These are phyloP conservation scores for Ophiostoma sp. DNA, from an alignment of 2,329 filamentous ascomycete species.

Conservation along the genomic window DNA sequence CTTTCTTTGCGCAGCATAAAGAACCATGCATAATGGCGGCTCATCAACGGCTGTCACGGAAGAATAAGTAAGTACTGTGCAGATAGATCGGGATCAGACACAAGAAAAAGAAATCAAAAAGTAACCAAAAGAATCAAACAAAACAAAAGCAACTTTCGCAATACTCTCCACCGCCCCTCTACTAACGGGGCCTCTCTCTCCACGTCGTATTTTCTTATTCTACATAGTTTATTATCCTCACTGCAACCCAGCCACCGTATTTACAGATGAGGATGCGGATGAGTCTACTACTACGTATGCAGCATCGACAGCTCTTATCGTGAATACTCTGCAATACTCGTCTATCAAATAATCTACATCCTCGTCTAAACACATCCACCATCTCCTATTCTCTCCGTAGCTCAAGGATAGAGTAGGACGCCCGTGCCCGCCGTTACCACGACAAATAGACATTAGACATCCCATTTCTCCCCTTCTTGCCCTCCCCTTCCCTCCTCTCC, in stretches of 20 bases:
- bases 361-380: neutral
- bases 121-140: neutral
- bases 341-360: neutral
- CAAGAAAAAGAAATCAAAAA: neutral
- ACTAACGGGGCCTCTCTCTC: neutral
- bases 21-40: neutral
- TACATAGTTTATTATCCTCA: neutral
- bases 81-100: neutral
- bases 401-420: neutral
- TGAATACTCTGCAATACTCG: neutral
- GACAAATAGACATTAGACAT: neutral
- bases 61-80: neutral
- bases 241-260: neutral
- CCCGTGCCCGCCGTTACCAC: neutral
- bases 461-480: neutral
- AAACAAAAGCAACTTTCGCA: neutral
- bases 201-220: neutral
- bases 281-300: neutral
- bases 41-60: neutral
- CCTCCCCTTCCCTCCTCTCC: neutral
- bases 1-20: neutral
- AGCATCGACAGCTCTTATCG: neutral
- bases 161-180: neutral
- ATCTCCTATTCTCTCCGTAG: constrained; percentile 2
- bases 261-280: neutral